Evolutionary conservation across 1,139 yeast species (phyloP).

Genomic region (Kodamaea derodonti): DNA sequence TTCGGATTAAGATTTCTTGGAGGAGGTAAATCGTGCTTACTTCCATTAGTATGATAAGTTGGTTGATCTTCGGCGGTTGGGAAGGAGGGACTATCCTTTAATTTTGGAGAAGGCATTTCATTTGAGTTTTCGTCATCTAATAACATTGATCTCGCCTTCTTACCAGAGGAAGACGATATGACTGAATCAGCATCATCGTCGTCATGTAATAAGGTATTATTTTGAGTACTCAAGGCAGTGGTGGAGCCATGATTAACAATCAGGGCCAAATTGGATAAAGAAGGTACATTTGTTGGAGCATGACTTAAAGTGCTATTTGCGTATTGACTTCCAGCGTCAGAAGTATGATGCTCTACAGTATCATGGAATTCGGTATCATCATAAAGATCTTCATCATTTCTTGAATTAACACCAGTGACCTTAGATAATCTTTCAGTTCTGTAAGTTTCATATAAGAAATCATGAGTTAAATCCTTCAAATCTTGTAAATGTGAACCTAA

Average conservation of each 20-base stretch:
- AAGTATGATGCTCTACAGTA: conserved; percentile 20
- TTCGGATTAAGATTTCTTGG: conserved; percentile 35
- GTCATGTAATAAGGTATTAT: conserved; percentile 3
- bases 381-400: conserved; percentile 20
- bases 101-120: conserved; percentile 26
- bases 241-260: conserved; percentile 29
- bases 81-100: conserved; percentile 27
- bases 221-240: conserved; percentile 8
- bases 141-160: conserved; percentile 31
- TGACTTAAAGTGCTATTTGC: conserved; percentile 9
- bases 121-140: conserved; percentile 28
- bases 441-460: conserved; percentile 84
- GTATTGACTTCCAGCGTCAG: conserved; percentile 7
- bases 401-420: conserved; percentile 40
- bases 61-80: conserved; percentile 12
- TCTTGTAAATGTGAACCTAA: conserved; percentile 93
- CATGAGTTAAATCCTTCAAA: conserved; percentile 89
- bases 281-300: conserved; percentile 38
- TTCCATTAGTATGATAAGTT: conserved; percentile 2
- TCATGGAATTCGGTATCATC: conserved; percentile 30
- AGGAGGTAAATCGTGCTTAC: conserved; percentile 27
- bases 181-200: conserved; percentile 20
- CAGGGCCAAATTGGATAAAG: conserved; percentile 62
- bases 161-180: conserved; percentile 20
- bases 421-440: conserved; percentile 78